phyloP scores from a whole-genome alignment of 192 early-diverging fungal species.

The Chytriomyces hyalinus region DNA sequence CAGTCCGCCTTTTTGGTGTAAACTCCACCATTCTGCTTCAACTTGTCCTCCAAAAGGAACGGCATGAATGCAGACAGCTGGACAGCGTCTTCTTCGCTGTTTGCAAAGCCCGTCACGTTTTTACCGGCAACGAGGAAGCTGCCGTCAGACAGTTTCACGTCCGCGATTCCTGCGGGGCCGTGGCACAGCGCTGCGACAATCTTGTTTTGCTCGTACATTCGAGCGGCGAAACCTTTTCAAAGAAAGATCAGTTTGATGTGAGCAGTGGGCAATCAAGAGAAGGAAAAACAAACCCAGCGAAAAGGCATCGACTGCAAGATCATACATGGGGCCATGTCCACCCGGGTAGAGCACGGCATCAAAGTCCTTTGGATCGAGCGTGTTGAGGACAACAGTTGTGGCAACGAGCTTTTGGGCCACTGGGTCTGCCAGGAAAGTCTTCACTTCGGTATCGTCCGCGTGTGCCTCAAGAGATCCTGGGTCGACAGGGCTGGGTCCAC shows the following conservation, averaged over 20 bases:
- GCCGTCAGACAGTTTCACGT: conserved; percentile 65
- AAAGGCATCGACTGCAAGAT: conserved; percentile 50
- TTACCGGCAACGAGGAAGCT: conserved; percentile 66
- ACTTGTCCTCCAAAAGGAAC: conserved; percentile 26
- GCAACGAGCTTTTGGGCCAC: conserved; percentile 39
- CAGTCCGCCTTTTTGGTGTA: conserved; percentile 56
- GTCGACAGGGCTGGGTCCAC: conserved; percentile 60
- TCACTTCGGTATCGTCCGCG: conserved; percentile 48
- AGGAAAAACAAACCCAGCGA: conserved; percentile 28
- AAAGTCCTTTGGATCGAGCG: conserved; percentile 47
- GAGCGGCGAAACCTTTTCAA: conserved; percentile 32
- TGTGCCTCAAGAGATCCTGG: conserved; percentile 52
- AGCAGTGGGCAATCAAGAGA: neutral
- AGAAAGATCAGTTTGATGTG: neutral
- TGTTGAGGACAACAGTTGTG: conserved; percentile 51
- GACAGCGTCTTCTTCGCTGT: conserved; percentile 65
- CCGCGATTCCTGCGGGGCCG: conserved; percentile 71
- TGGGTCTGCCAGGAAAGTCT: conserved; percentile 47
- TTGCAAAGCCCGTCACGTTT: conserved; percentile 76
- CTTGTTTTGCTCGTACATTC: conserved; percentile 55
- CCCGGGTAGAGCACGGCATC: conserved; percentile 61
- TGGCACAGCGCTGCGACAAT: conserved; percentile 64
- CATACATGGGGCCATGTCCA: conserved; percentile 66
- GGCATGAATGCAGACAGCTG: conserved; percentile 50
- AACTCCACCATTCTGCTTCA: conserved; percentile 54